Base-by-base conservation (phyloP, 2,329 filamentous ascomycete species). In the Simplicillium sp. region DNA sequence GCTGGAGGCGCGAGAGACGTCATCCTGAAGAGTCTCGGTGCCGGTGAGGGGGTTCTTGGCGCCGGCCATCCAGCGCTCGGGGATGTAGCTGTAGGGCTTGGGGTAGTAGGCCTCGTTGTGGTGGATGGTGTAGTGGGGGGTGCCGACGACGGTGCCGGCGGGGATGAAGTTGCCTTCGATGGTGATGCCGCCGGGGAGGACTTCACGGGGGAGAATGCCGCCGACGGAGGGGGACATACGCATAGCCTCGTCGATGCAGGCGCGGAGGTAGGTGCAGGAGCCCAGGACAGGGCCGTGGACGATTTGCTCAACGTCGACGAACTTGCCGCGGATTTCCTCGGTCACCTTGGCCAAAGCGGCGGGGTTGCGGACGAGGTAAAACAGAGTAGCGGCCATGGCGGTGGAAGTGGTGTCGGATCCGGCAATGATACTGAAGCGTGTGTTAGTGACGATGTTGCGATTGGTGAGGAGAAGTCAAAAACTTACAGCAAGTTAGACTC, bases 331-430 rank as follows among this genome's bases (percentile, higher is more conserved):
- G 29, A 82, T 62, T 52, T 81, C 77, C 6, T 60, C 57, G 2
- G 61, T 68, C 3, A 63, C 73, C 39, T 59, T 67, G 16, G 61
- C 53, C 3, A 80, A 62, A 1, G 69, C 67, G 1, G 54, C 50
- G 0, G 68, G 61, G 59, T 67, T 68, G 42, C 74, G 74, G 28
- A 70, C 68, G 14, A 82, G 71, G 57, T 82, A 81, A 60, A 80
- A 82, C 11, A 81, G 50, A 0, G 75, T 77, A 2, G 75, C 72
- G 3, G 77, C 73, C 69, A 80, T 65, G 58, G 80, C 78, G 1
- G 80, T 85, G 0, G 80, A 82, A 1, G 81, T 85, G 1, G 82
- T 86, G 53, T 86, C 82, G 20, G 79, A 81, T 28, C 81, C 81
- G 9, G 80, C 81, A 47, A 83, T 82, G 63, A 84, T 82, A 8